Evolutionary conservation across 495 filamentous ascomycete genomes (phyloP).

Genomic region (Pyrenula massariospora): DNA sequence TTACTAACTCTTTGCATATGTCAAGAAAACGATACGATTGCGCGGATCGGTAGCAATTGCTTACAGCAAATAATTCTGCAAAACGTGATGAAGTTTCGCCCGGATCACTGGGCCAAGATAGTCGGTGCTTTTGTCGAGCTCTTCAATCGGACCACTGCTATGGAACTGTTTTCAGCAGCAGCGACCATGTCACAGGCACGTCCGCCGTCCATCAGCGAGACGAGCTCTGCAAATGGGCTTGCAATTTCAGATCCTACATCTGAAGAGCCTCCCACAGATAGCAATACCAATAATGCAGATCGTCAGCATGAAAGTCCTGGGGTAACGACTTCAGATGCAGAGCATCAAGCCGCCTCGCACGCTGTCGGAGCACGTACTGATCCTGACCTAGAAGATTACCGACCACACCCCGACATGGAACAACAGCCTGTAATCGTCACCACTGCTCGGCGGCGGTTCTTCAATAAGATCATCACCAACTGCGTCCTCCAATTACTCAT

Average conservation of each 20-base stretch:
- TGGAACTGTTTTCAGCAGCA: conserved; percentile 83
- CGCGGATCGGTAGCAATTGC: conserved; percentile 94
- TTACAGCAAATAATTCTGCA: conserved; percentile 91
- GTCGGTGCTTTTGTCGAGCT: conserved; percentile 92
- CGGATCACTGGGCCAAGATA: conserved; percentile 84
- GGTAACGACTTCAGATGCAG: conserved; percentile 16
- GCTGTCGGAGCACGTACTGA: conserved; percentile 16
- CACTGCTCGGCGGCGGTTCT: conserved; percentile 84
- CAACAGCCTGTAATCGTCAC: conserved; percentile 88
- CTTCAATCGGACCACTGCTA: conserved; percentile 87
- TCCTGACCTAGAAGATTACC: conserved; percentile 78
- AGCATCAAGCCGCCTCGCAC: conserved; percentile 6
- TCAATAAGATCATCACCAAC: conserved; percentile 99
- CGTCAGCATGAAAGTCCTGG: conserved; percentile 13
- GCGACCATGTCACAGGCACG: conserved; percentile 37
- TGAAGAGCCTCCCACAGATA: conserved; percentile 30
- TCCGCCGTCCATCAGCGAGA: conserved; percentile 11
- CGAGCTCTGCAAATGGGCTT: conserved; percentile 23
- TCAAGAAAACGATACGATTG: conserved; percentile 98
- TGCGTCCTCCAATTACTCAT: conserved; percentile 95
- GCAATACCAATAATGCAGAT: conserved; percentile 26
- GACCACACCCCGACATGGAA: conserved; percentile 52
- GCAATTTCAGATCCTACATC: conserved; percentile 7
- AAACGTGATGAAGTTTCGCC: conserved; percentile 81
- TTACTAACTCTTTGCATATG: conserved; percentile 92